Base-by-base conservation (phyloP, 768 basidiomycete species). In the Plicaturopsis crispa region DNA sequence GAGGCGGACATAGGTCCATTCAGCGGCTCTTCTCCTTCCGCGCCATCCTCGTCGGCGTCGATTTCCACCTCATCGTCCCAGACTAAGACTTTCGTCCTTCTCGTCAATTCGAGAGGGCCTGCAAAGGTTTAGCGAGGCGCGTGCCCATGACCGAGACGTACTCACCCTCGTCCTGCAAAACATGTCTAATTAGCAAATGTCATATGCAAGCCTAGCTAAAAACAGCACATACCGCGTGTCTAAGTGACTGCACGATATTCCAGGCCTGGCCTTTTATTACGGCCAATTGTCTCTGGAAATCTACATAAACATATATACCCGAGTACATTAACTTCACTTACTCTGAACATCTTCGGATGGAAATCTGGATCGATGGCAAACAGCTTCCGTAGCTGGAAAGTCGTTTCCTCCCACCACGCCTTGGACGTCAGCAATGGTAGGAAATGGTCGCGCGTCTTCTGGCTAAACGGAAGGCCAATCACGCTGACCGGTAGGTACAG, bases 191-290 rank as follows among this genome's bases (percentile, higher is more conserved):
- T n/a, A 46, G 18, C 17, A 26, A n/a, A n/a, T n/a, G n/a, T n/a
- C n/a, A n/a, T n/a, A n/a, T n/a, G n/a, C n/a, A n/a, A n/a, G n/a
- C n/a, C n/a, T n/a, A 20, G 7, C 36, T 24, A 18, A 33, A 32
- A n/a, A 38, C 37, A 30, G 8, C 21, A 67, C 80, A 55, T 53
- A 87, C 86, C 14, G 65, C 54, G 54, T 91, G 88, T 49, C 72
- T 80, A 36, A 91, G 61, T 2, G 85, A 89, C 54, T 91, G 84
- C 2, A 92, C 72, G 24, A 93, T 83, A 49, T 92, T 91, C 75
- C 82, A 89, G 30, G 85, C 90, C 55, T 93, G 90, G 10, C 88
- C 90, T 62, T 93, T 93, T 42, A 94, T 82, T 4, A 94, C 88
- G n/a, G 88, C 82, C 40, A 93, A 60, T 70, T 94, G 91, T 43